Evolutionary conservation across 257 asterid genomes (phyloP), one percentile per base, ranked within the genome.

Genomic region (Solanum phureja): DNA sequence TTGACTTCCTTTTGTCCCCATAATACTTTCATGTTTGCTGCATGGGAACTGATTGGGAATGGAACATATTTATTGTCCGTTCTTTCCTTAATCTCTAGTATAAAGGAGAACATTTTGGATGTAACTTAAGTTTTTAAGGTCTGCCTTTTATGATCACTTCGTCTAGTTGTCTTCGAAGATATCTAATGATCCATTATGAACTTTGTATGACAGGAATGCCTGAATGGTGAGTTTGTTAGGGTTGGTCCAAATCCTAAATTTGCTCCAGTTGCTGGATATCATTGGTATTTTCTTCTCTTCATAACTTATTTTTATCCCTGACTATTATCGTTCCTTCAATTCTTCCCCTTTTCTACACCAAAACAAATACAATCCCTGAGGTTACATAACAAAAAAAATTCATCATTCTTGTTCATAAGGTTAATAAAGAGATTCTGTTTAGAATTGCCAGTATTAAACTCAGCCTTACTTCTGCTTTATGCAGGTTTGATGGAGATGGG

Each of bases 401-500:
- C 2, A 18, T 27, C 68, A 29, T 81, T 46, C 40, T 81, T 46
- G 68, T 46, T 81, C 85, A 81, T 79, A 31, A 31, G 33, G 85
- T 8, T 46, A 72, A 23, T 72, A 3, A 71, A 44, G 83, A 84
- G 34, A 52, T 24, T 37, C 27, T 49, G 38, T 82, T 72, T 56
- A 34, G n/a, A 13, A 27, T 40, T 71, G 31, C 42, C 37, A 46
- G 42, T 29, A 87, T 23, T 88, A 81, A 89, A 85, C 86, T 89
- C 84, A 90, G 79, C 46, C 85, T 69, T 38, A 21, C 86, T 86
- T 86, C 77, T 76, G 46, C 46, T 86, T 27, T 92, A 29, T 93
- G 92, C 98, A 95, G 99, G 99, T 97, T 97, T 87, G 99, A 97
- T 83, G 99, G 99, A 91, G 99, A 97, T 90, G 99, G 99, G 99